Conservation (phyloP, 495 filamentous ascomycete species). For the Daldinia decipiens region DNA sequence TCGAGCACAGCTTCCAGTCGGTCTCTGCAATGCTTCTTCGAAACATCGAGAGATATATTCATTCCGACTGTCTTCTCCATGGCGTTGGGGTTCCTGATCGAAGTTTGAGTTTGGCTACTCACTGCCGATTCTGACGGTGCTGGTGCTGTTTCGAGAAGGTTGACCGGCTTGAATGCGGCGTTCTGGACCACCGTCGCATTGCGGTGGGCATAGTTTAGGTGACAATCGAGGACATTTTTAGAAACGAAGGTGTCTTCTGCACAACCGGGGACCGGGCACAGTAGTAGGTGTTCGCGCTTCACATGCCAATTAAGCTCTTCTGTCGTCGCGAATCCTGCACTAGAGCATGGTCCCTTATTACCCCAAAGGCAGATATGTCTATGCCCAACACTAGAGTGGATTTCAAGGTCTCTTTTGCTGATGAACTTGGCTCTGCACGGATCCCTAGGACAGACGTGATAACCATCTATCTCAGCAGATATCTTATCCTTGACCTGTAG, state of each 20-base stretch:
- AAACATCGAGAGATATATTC: slow-evolving; percentile 43
- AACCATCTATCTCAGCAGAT: neutral
- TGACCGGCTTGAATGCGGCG: neutral
- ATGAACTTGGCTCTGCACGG: slow-evolving; percentile 5
- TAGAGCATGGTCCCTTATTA: slow-evolving; percentile 27
- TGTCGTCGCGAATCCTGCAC: slow-evolving; percentile 38
- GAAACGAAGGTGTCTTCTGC: slow-evolving; percentile 37
- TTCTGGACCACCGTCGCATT: slow-evolving; percentile 7
- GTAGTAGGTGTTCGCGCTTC: slow-evolving; percentile 46
- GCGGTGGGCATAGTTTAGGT: slow-evolving; percentile 38
- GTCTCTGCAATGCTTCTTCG: slow-evolving; percentile 46
- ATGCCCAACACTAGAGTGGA: slow-evolving; percentile 10
- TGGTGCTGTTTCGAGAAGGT: slow-evolving; percentile 14
- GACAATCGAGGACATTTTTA: slow-evolving; percentile 38
- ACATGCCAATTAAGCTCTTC: slow-evolving; percentile 49
- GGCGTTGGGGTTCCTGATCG: neutral
- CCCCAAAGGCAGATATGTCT: slow-evolving; percentile 45
- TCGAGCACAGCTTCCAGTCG: slow-evolving; percentile 40
- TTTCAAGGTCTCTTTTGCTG: slow-evolving; percentile 14
- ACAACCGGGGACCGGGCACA: slow-evolving; percentile 44
- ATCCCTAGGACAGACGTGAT: slow-evolving; percentile 5
- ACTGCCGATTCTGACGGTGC: neutral
- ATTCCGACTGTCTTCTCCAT: slow-evolving; percentile 32
- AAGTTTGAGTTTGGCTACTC: neutral
- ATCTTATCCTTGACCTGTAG: slow-evolving; percentile 27